These are phyloP conservation scores for Oxytropis ochrocephala DNA, from an alignment of 306 rosid genomes.

Conservation along the genomic window DNA sequence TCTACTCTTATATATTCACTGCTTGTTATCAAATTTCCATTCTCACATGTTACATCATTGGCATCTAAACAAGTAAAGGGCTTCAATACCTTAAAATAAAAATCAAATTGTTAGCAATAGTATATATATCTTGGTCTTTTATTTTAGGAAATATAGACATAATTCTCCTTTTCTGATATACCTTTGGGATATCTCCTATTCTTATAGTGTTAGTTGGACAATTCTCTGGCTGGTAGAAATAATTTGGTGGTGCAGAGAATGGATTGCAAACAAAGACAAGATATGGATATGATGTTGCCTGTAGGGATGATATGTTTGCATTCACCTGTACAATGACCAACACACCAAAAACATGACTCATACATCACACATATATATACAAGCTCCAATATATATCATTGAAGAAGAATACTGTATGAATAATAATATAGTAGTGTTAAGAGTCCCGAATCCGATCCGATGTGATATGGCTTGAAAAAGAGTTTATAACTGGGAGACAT, in stretches of 20 bases:
- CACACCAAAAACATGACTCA: neutral
- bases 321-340: conserved; percentile 47
- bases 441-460: no score
- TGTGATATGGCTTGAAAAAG: no score
- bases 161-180: neutral
- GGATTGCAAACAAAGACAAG: conserved; percentile 61
- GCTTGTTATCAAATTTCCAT: conserved; percentile 24
- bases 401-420: neutral
- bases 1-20: conserved; percentile 41
- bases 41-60: conserved; percentile 35
- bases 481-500: no score
- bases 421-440: neutral
- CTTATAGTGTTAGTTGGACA: conserved; percentile 50
- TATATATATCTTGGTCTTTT: no score
- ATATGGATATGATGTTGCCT: conserved; percentile 26
- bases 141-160: no score
- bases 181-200: conserved; percentile 79
- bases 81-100: conserved; percentile 45
- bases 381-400: neutral
- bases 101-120: neutral
- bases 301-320: conserved; percentile 36
- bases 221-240: conserved; percentile 58
- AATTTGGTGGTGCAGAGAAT: conserved; percentile 72
- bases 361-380: neutral
- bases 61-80: conserved; percentile 32